phyloP scores from a whole-genome alignment of 768 basidiomycete genomes.

The Naganishia vishniacii region DNA sequence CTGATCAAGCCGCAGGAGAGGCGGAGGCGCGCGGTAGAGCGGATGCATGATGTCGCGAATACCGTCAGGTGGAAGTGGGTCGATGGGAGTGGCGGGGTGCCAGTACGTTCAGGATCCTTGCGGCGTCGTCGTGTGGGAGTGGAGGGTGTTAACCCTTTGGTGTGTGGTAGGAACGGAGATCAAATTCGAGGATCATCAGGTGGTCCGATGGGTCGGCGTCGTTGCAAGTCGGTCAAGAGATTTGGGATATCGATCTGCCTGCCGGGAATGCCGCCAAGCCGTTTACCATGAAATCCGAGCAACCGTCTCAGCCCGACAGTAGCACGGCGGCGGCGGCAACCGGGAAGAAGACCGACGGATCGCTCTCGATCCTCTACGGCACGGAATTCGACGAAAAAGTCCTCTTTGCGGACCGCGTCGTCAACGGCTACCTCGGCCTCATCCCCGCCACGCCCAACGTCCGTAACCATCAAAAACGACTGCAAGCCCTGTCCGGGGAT shows the following conservation, averaged over 20 bases:
- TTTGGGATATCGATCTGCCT: conserved; percentile 66
- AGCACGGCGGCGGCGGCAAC: background rate
- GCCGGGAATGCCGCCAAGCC: conserved; percentile 17
- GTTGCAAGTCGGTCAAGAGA: conserved; percentile 82
- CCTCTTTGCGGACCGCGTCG: conserved; percentile 37
- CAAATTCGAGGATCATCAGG: conserved; percentile 81
- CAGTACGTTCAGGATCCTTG: conserved; percentile 56
- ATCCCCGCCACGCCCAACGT: conserved; percentile 33
- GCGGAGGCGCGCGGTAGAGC: conserved; percentile 60
- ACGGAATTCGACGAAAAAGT: conserved; percentile 32
- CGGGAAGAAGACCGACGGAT: conserved; percentile 5
- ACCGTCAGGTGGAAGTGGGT: conserved; percentile 94
- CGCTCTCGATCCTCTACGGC: conserved; percentile 31
- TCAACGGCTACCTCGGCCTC: conserved; percentile 40
- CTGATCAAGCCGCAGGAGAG: conserved; percentile 40
- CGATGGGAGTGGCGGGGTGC: conserved; percentile 65
- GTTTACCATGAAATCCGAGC: background rate
- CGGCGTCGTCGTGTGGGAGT: conserved; percentile 53
- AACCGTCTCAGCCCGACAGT: background rate
- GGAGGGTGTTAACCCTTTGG: background rate
- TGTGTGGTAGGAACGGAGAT: conserved; percentile 58
- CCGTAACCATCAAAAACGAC: conserved; percentile 37
- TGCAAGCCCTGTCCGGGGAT: conserved; percentile 20
- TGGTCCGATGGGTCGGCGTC: conserved; percentile 96
- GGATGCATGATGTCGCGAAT: conserved; percentile 84